Conservation (phyloP, 2,329 filamentous ascomycete species). For the Colletotrichum cordylinicola region DNA sequence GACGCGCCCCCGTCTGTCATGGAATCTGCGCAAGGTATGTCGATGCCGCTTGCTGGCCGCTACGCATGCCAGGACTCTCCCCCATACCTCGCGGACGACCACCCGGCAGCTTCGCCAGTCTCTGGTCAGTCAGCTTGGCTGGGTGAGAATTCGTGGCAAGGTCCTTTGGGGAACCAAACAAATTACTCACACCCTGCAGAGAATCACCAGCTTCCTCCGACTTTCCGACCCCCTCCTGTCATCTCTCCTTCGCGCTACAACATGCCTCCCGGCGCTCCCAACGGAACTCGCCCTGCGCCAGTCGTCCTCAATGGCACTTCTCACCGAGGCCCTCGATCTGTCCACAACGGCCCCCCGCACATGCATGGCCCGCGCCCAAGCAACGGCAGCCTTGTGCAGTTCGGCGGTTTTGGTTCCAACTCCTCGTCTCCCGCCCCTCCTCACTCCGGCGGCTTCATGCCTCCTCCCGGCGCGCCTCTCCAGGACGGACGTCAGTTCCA, state of each 20-base stretch:
- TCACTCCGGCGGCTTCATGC: constrained; percentile 50
- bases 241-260: constrained; percentile 43
- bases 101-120: not conserved
- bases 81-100: not conserved
- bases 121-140: not conserved
- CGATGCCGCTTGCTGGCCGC: not conserved
- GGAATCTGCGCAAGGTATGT: constrained; percentile 5
- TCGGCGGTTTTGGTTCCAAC: constrained; percentile 62
- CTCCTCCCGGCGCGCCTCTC: constrained; percentile 49
- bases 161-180: not conserved
- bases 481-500: constrained; percentile 38
- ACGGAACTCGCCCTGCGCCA: constrained; percentile 31
- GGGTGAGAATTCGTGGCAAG: not conserved
- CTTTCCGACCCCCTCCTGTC: constrained; percentile 33
- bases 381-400: constrained; percentile 58
- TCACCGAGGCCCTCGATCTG: constrained; percentile 35
- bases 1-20: not conserved
- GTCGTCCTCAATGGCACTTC: constrained; percentile 38
- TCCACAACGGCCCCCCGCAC: constrained; percentile 37
- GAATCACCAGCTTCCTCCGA: not conserved
- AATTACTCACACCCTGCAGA: not conserved
- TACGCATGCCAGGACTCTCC: not conserved
- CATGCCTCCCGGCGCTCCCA: constrained; percentile 34
- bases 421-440: constrained; percentile 63
- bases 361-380: constrained; percentile 60